Evolutionary conservation across 148 eudicot species (phyloP).

Genomic region (Cornus florida): DNA sequence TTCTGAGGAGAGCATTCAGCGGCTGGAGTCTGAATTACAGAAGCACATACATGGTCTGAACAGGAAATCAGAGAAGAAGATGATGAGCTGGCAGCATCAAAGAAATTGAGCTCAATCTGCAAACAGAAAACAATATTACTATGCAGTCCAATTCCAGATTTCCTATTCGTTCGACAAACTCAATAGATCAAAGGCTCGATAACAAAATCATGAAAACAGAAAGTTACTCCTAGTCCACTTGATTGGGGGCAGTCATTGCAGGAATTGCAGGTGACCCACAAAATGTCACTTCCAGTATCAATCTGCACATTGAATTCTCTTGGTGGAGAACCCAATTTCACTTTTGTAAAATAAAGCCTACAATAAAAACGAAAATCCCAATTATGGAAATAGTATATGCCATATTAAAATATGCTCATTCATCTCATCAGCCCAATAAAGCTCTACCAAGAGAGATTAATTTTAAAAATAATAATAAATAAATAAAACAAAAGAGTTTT

Average conservation of each 20-base stretch:
- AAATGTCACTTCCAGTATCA: conserved; percentile 94
- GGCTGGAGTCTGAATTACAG: conserved; percentile 53
- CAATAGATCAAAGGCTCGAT: conserved; percentile 8
- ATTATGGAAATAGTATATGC: not conserved
- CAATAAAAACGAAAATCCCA: conserved; percentile 15
- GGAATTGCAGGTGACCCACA: conserved; percentile 88
- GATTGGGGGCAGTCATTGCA: conserved; percentile 78
- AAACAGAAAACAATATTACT: conserved; percentile 9
- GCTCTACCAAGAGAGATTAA: not conserved
- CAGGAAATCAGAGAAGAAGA: conserved; percentile 72
- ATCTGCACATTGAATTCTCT: conserved; percentile 96
- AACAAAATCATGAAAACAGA: conserved; percentile 10
- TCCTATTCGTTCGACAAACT: not conserved
- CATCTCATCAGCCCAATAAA: not conserved
- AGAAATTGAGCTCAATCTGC: conserved; percentile 83
- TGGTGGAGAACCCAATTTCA: conserved; percentile 89
- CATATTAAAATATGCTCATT: not conserved
- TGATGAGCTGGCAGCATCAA: conserved; percentile 68
- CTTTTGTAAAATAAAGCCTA: conserved; percentile 87
- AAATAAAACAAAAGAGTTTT: not conserved
- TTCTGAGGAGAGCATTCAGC: conserved; percentile 61
- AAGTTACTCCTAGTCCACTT: conserved; percentile 89
- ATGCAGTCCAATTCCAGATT: not conserved
- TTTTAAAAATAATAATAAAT: not conserved
- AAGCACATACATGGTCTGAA: conserved; percentile 69